Evolutionary conservation across 345 rosid genomes (phyloP).

Genomic region (Gossypium herbaceum): DNA sequence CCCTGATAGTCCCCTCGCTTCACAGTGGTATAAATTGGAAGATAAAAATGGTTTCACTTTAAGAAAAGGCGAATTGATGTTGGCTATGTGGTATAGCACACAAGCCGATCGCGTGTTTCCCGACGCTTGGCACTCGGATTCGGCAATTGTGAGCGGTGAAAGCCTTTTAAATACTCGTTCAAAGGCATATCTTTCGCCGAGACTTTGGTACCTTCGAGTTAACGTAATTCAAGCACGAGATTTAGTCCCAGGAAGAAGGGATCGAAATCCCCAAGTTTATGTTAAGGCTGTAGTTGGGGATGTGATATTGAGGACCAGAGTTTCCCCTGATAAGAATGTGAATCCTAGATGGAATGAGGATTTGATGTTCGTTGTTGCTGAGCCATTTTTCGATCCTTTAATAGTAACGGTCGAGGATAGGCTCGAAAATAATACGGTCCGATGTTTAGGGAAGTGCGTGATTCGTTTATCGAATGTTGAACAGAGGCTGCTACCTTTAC

Average conservation of each 20-base stretch:
- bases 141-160: slow-evolving; percentile 33
- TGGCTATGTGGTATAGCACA: too few species aligned
- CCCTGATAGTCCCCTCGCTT: too few species aligned
- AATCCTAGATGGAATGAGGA: neutral
- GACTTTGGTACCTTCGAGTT: slow-evolving; percentile 37
- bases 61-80: too few species aligned
- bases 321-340: neutral
- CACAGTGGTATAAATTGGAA: too few species aligned
- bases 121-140: slow-evolving; percentile 44
- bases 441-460: neutral
- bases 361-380: neutral
- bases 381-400: neutral
- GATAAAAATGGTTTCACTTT: too few species aligned
- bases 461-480: neutral
- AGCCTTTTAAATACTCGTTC: slow-evolving; percentile 29
- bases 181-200: slow-evolving; percentile 38
- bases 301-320: neutral
- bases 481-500: neutral
- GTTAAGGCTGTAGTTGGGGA: neutral
- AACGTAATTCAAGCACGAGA: neutral
- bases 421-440: neutral
- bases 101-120: slow-evolving; percentile 1
- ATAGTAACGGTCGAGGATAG: neutral
- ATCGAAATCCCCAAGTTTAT: neutral
- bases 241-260: neutral